Evolutionary conservation across 345 rosid genomes (phyloP), one percentile per base, ranked within the genome.

Genomic region (Cardiospermum halicacabum): DNA sequence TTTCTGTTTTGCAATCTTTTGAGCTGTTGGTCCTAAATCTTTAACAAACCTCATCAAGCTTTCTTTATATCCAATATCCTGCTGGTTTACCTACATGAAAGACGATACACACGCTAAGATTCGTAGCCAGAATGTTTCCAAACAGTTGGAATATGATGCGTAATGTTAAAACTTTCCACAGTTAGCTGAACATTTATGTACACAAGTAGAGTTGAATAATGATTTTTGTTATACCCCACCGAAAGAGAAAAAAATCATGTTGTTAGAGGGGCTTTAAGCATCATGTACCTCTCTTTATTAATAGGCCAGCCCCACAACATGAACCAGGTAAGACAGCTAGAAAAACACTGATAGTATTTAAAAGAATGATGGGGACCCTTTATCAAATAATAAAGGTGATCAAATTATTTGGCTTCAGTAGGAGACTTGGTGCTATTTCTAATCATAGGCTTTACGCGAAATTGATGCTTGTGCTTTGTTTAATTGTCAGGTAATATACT

Each of bases 1-100:
- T 57, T 84, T 87, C 59, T 60, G 62, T 34, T 53, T 26, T 6
- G 87, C 81, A 31, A 82, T 53, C 70, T 61, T 81, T 64, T 58
- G 72, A 16, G 75, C 86, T 10, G 79, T 76, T 48, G 85, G 81
- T 39, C 87, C 93, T 32, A 87, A 71, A 70, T 77, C 76, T 69
- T 71, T 78, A 51, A 66, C 72, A 62, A 82, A 84, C 64, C 68
- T 13, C 83, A 65, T 71, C 58, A 84, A 73, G 67, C 81, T 71
- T 63, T 82, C 71, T 43, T 40, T 25, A 60, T 82, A 84, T 36
- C 79, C 55, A 26, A 66, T 67, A 19, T 68, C 71, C 64, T 57
- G 70, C 69, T 66, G 75, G 49, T 71, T 64, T 61, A 74, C 76
- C 87, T 86, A 59, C 58, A 60, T 3, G 69, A 64, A 47, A 40